Base-by-base conservation (phyloP, 768 basidiomycete genomes). In the Cystofilobasidium macerans region DNA sequence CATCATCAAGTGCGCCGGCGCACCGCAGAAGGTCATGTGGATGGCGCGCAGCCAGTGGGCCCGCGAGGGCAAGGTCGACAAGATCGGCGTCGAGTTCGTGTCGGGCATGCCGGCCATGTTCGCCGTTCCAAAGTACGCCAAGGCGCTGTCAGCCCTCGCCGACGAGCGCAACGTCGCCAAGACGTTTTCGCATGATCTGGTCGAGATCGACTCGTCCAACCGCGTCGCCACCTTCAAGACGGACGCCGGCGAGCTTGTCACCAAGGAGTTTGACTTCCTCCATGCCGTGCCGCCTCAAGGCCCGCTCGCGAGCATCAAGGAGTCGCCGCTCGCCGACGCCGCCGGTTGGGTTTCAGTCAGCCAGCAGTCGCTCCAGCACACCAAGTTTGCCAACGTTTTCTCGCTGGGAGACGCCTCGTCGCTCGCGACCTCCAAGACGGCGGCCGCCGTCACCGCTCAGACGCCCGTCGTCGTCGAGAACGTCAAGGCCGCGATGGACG, bases 51-150 rank as follows among this genome's bases (percentile, higher is more conserved):
- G 67, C 57, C 71, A 72, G 59, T 75, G 74, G 74, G 70, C 69
- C 48, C 69, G 70, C 36, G 71, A 72, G 30, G 71, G 70, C 57
- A 69, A 69, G 24, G 67, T 71, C 9, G 70, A 69, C 36, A 63
- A 81, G 57, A 80, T 87, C 70, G 79, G 83, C 59, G 73, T 87
- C 68, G 83, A 88, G 65, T 94, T 94, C 75, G 86, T 86, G 75
- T 89, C 86, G 35, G 92, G 90, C 68, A 87, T 86, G 87, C 90
- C 91, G 22, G 82, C 86, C 51, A 98, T 99, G 93, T 98, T 99
- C 78, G 83, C 84, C 71, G 93, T 95, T 62, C 91, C 92, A 73
- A 93, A 98, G 76, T 99, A 98, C 77, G 86, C 89, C 3, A 87
- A 93, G 69, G 89, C 86, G 6, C 80, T 98, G 54, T 81, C 95